Base-by-base conservation (phyloP, 2,329 filamentous ascomycete genomes). In the Neurospora crassa region DNA sequence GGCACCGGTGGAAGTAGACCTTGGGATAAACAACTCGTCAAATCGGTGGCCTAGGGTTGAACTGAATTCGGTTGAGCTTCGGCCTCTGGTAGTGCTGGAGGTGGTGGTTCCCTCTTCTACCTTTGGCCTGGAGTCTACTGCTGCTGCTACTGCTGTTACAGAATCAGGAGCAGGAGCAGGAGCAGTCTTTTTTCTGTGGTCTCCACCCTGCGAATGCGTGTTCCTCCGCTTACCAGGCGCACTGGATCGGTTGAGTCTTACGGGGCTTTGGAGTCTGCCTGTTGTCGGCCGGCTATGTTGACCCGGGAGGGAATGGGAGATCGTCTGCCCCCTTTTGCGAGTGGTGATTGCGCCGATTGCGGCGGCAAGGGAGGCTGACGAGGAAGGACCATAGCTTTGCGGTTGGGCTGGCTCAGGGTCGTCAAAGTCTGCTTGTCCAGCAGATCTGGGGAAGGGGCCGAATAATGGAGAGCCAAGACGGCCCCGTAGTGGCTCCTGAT, bases 321-420 rank as follows among this genome's bases (percentile, higher is more conserved):
- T 83, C 16, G 82, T 82, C 72, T 85, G 85, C 40, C 82, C 78
- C 42, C 80, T 80, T 2, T 79, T 76, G 67, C 80, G 79, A 4
- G 79, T 63, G 53, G 53, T 63, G 53, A 63, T 63, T 3, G 82
- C 71, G 10, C 77, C 79, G 16, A 83, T 78, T 59, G 79, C 80
- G 8, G 81, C 82, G 3, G 80, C 80, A 7, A 88, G 78, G 0
- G 83, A 82, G 20, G 79, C 82, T 4, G 88, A 88, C 14, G 87
- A 88, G 78, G 86, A 89, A 1, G 88, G 88, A 0, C 88, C 88
- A 74, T 90, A 90, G 74, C 87, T 90, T 73, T 82, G 85, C 41
- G 87, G 53, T 63, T 63, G 53, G 16, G 7, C 7, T 34, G 24
- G 29, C 18, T 63, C 53, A 18, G 16, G 53, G 24, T 63, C 53